Evolutionary conservation across 2,329 filamentous ascomycete genomes (phyloP).

Genomic region (Cercospora sp.): DNA sequence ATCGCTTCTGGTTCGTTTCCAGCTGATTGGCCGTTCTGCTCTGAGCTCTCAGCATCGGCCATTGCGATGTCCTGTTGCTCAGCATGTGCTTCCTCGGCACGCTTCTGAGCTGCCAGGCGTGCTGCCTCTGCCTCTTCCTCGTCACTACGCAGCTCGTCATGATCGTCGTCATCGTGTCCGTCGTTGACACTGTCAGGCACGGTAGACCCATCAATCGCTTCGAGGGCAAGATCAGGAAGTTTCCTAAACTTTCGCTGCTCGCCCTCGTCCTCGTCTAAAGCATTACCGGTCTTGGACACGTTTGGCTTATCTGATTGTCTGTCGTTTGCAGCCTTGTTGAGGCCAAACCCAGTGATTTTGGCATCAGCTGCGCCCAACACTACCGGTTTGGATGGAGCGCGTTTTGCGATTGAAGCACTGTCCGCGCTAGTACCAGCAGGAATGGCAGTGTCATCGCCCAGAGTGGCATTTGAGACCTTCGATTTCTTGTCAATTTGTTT

Average conservation of each 20-base stretch:
- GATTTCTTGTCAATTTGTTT: constrained; percentile 66
- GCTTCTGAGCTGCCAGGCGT: constrained; percentile 75
- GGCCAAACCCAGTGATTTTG: constrained; percentile 81
- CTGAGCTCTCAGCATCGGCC: constrained; percentile 42
- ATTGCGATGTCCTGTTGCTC: constrained; percentile 52
- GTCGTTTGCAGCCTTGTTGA: constrained; percentile 67
- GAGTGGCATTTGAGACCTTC: constrained; percentile 53
- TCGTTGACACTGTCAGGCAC: constrained; percentile 58
- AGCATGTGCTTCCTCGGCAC: constrained; percentile 53
- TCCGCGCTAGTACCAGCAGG: constrained; percentile 36
- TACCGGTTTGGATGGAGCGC: constrained; percentile 29
- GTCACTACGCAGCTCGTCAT: constrained; percentile 77
- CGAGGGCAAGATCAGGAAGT: constrained; percentile 72
- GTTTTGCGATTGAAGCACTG: constrained; percentile 41
- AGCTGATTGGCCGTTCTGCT: constrained; percentile 24
- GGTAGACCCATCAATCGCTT: constrained; percentile 46
- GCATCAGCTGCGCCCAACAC: constrained; percentile 39
- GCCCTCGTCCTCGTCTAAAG: constrained; percentile 85
- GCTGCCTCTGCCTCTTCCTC: constrained; percentile 85
- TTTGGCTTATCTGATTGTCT: constrained; percentile 57
- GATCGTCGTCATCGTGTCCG: constrained; percentile 51
- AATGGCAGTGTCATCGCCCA: constrained; percentile 57
- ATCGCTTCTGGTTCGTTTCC: constrained; percentile 23
- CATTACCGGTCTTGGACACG: constrained; percentile 68
- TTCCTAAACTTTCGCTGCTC: constrained; percentile 87